Evolutionary conservation across 192 early-diverging fungal genomes (phyloP).

Genomic region (Coemansia sp.): DNA sequence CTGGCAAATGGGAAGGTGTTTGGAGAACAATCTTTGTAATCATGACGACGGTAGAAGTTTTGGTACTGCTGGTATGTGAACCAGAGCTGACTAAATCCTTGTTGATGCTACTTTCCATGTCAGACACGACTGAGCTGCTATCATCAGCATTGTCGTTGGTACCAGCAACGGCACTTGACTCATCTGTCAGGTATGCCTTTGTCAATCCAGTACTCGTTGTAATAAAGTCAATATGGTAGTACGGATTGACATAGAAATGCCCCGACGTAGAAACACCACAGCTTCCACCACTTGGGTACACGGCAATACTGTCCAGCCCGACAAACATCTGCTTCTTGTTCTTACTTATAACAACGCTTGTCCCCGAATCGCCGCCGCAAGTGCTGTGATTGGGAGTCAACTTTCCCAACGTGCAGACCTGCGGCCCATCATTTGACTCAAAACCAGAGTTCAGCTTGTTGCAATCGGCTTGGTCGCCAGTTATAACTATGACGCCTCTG

Average conservation of each 20-base stretch:
- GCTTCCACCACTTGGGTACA: not conserved
- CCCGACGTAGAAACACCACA: conserved; percentile 26
- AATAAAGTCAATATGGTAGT: conserved; percentile 47
- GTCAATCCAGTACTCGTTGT: conserved; percentile 26
- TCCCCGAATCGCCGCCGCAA: conserved; percentile 35
- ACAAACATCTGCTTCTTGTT: conserved; percentile 17
- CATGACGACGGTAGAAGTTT: not conserved
- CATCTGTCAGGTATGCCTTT: not conserved
- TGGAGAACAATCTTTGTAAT: not conserved
- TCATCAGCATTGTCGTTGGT: not conserved
- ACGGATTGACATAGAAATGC: conserved; percentile 36
- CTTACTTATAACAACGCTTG: conserved; percentile 24
- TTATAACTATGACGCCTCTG: conserved; percentile 22
- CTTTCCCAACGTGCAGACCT: conserved; percentile 34
- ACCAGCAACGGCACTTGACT: not conserved
- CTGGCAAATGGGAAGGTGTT: not conserved
- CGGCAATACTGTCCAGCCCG: conserved; percentile 33
- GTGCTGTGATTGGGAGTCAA: conserved; percentile 29
- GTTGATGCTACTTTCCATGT: not conserved
- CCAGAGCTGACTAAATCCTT: not conserved
- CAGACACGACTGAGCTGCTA: too few species aligned
- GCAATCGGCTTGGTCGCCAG: conserved; percentile 21
- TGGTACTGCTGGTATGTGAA: not conserved
- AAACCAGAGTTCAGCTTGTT: conserved; percentile 9
- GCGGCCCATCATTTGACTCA: conserved; percentile 23